Conservation (phyloP, 2,329 filamentous ascomycete genomes). For the Zopfia rhizophila region DNA sequence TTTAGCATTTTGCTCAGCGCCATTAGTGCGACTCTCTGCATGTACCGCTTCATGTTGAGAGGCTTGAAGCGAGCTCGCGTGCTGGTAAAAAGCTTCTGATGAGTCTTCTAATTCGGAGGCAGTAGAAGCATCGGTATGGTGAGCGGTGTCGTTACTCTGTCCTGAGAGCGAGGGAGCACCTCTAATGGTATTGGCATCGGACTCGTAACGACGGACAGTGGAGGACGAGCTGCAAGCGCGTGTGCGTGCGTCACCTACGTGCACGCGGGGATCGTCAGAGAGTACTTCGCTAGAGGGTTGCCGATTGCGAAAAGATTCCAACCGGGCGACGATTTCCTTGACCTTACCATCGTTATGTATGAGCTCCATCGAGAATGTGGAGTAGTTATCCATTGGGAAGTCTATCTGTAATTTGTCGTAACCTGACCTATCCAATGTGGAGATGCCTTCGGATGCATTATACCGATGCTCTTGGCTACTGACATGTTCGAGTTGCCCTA, state of each 20-base stretch:
- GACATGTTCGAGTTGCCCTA: neutral
- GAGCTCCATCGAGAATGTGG: constrained; percentile 32
- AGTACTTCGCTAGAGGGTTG: constrained; percentile 20
- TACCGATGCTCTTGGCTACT: constrained; percentile 6
- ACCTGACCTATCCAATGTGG: constrained; percentile 24
- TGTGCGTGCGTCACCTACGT: constrained; percentile 5
- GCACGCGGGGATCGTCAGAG: constrained; percentile 6
- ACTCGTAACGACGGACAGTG: neutral
- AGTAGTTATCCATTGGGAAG: constrained; percentile 30
- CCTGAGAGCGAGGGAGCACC: too few relatives aligned
- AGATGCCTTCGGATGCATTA: constrained; percentile 10
- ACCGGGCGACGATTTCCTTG: constrained; percentile 31
- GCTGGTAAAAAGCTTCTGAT: too few relatives aligned
- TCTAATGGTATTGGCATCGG: neutral
- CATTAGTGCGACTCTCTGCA: constrained; percentile 34
- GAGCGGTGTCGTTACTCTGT: too few relatives aligned
- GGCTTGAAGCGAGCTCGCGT: constrained; percentile 14
- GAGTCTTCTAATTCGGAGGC: neutral
- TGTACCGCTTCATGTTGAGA: too few relatives aligned
- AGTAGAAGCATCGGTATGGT: neutral
- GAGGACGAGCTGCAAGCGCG: constrained; percentile 9
- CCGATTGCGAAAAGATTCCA: constrained; percentile 26
- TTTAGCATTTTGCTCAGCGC: neutral
- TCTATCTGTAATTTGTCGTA: constrained; percentile 34
- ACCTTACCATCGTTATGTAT: constrained; percentile 41